Evolutionary conservation across 208 protist species (phyloP), one percentile per base, ranked within the genome.

Genomic region (Leishmania major): DNA sequence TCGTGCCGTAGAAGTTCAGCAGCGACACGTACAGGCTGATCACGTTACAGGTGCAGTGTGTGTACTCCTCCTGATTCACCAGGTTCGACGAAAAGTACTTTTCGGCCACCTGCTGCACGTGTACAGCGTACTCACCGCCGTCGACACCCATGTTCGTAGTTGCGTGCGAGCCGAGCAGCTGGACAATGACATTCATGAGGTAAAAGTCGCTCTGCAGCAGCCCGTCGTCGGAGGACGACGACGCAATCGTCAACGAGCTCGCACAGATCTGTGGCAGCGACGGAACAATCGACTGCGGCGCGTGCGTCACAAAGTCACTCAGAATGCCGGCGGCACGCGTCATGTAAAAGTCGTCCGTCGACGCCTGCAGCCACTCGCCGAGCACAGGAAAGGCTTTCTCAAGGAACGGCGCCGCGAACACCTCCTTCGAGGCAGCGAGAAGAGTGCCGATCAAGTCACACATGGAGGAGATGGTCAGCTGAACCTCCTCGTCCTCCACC

Each of bases 241-340:
- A 85, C 25, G 88, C 90, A 77, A 95, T 93, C 60, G 53, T 76
- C 47, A 96, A 22, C 37, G 85, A 82, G 73, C 83, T 91, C n/a
- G 82, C n/a, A 64, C 85, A 87, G 55, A 94, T 91, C 19, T 83
- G 81, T 7, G 88, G 82, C 57, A 97, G 79, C 47, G 88, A 82
- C 60, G 82, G 80, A n/a, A 89, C 51, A n/a, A 94, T 85, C 35
- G 89, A 86, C 47, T 89, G 73, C 28, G 90, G 90, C 0, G 90
- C 82, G 84, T 93, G 82, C 82, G 95, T 89, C 28, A 95, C 90
- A 84, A 98, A 95, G 77, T 94, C 88, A 60, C 90, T 93, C 45
- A 98, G 85, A n/a, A 95, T 74, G 31, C 81, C 78, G 22, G 94
- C 83, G 25, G 86, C 92, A 49, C 89, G 87, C 15, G 84, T 89